Evolutionary conservation across 768 basidiomycete genomes (phyloP), one percentile per base, ranked within the genome.

Genomic region (Rickenella mellea): DNA sequence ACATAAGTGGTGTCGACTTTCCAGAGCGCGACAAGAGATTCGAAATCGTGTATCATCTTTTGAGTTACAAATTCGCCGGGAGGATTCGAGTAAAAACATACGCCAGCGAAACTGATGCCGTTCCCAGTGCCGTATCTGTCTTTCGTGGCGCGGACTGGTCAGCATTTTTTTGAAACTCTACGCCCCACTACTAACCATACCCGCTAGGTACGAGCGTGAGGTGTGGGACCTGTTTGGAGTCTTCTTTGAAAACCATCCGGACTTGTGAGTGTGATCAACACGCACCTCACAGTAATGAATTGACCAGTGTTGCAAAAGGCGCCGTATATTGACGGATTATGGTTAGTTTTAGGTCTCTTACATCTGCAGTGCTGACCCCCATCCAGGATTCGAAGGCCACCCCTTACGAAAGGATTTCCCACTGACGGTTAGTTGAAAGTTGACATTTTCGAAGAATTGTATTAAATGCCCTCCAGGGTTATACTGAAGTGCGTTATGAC

Each of bases 341-440:
- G 96, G 93, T 80, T 61, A 27, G 62, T 57, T 45, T 15, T 27
- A 4, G 30, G 24, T 12, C 39, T 22, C 27, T 38, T 19, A 20
- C 21, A 17, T 27, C 28, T 33, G 38, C 46, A 40, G 14, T 20
- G 26, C 15, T 38, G 24, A 26, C 40, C 31, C 44, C 50, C 14
- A 55, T 39, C 27, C 48, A 89, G 87, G 89, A 43, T 96, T 97
- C 54, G 93, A 98, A 64, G 96, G 96, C 17, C 92, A 99, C 58
- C 96, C 96, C 8, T 64, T 99, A 35, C 80, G 96, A 48, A 99
- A 99, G 62, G 96, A 99, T 59, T 99, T 98, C 75, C 96, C 96
- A 25, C 64, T 99, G 52, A 96, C 92, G 7, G 93, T 91, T 58
- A 52, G 80, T 66, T 19, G 11, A 17, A 14, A 22, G 17, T 17